Evolutionary conservation across 768 basidiomycete species (phyloP).

Genomic region (Tricholoma flavovirens): DNA sequence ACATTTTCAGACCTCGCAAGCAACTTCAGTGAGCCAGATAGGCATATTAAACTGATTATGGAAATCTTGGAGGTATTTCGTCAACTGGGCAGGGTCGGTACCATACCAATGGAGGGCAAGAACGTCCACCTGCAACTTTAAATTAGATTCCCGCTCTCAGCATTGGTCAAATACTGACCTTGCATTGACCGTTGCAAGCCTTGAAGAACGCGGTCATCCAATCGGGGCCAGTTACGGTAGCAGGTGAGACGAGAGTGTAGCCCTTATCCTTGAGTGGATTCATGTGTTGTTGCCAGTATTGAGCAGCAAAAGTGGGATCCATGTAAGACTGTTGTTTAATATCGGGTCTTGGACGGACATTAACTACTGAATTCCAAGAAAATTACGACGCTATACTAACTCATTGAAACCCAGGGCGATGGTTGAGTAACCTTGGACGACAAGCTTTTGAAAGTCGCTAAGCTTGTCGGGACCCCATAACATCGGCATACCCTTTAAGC

Average conservation of each 20-base stretch:
- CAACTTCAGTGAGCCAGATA: conserved; percentile 68
- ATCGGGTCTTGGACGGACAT: conserved; percentile 52
- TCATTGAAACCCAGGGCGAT: conserved; percentile 66
- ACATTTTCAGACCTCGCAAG: conserved; percentile 46
- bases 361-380: background rate
- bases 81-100: conserved; percentile 39
- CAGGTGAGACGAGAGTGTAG: conserved; percentile 58
- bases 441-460: conserved; percentile 38
- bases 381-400: conserved; percentile 33
- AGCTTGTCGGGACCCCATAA: conserved; percentile 60
- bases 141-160: background rate
- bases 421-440: conserved; percentile 46
- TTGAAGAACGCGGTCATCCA: conserved; percentile 64
- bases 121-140: conserved; percentile 40
- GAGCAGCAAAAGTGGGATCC: conserved; percentile 39
- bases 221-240: conserved; percentile 56
- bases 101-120: conserved; percentile 71
- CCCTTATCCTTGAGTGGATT: conserved; percentile 51
- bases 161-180: conserved; percentile 33
- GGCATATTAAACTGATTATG: conserved; percentile 36
- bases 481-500: conserved; percentile 58
- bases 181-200: conserved; percentile 42
- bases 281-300: conserved; percentile 58
- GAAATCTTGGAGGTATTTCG: conserved; percentile 42
- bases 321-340: conserved; percentile 58